Percentiles rank a stretch among this genome's conserved stretches.
Conservation (phyloP, 1,284 basidiomycete genomes). For the Trichosporon inkin region DNA sequence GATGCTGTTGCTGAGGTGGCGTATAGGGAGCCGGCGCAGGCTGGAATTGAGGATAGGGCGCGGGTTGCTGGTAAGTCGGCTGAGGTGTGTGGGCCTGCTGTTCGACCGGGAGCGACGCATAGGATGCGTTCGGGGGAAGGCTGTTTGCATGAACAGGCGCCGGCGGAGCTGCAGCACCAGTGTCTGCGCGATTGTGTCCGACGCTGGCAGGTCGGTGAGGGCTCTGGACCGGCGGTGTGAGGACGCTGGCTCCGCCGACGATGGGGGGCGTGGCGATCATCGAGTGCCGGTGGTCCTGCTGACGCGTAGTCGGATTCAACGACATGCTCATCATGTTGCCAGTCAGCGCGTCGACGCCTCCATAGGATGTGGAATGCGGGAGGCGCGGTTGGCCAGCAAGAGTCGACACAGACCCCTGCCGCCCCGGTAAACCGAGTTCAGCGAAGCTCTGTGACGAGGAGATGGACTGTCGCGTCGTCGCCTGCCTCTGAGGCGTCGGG, state of each 20-base stretch:
- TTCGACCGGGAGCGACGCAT: background rate
- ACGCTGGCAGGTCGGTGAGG: constrained; percentile 5
- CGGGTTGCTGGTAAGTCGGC: background rate
- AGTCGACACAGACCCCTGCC: constrained; percentile 5
- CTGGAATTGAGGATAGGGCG: background rate
- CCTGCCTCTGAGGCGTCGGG: background rate
- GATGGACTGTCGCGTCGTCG: background rate
- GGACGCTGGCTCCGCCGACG: background rate
- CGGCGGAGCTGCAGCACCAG: background rate
- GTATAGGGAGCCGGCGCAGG: constrained; percentile 1
- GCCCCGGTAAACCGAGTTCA: constrained; percentile 38
- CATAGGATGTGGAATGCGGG: constrained; percentile 28
- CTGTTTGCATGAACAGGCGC: background rate
- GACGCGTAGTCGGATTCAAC: constrained; percentile 20
- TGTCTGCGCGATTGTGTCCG: background rate
- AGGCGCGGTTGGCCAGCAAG: constrained; percentile 26
- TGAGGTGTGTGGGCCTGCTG: constrained; percentile 4
- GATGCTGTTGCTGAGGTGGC: constrained; percentile 4
- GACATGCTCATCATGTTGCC: constrained; percentile 41
- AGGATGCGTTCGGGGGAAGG: background rate
- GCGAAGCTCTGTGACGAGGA: constrained; percentile 30
- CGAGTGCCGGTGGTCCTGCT: constrained; percentile 37
- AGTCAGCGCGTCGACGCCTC: constrained; percentile 33
- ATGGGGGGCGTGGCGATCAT: constrained; percentile 20
- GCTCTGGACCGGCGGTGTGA: background rate